phyloP scores from a whole-genome alignment of 768 basidiomycete species.

The Lyophyllum semitale region DNA sequence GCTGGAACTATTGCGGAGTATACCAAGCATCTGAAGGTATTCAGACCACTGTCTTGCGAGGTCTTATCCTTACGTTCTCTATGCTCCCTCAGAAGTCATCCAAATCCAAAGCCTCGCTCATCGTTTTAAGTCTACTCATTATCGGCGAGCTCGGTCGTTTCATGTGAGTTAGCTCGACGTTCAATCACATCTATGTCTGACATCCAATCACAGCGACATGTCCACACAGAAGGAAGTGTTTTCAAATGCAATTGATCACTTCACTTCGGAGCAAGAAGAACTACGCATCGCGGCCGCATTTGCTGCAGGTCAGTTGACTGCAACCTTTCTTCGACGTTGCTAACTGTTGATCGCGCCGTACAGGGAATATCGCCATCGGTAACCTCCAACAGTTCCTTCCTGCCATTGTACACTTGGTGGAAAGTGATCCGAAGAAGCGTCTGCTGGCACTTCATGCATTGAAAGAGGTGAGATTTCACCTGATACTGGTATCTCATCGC shows the following conservation, averaged over 20 bases:
- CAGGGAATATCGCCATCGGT: constrained; percentile 95
- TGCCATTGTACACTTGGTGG: constrained; percentile 74
- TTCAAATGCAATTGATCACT: constrained; percentile 68
- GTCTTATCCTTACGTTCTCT: not conserved
- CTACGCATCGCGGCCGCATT: constrained; percentile 91
- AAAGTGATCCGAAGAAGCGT: constrained; percentile 76
- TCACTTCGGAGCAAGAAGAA: constrained; percentile 81
- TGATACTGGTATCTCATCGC: not conserved
- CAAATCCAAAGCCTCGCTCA: constrained; percentile 64
- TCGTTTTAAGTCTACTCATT: constrained; percentile 83
- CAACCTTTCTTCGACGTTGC: not conserved
- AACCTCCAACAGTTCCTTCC: constrained; percentile 88
- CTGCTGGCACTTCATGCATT: constrained; percentile 88
- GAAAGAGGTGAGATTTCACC: constrained; percentile 69
- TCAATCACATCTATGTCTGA: not conserved
- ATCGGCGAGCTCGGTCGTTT: constrained; percentile 93
- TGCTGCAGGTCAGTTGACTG: constrained; percentile 68
- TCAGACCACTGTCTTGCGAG: not conserved
- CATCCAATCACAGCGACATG: constrained; percentile 72
- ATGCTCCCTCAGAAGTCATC: constrained; percentile 41
- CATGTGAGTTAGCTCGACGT: constrained; percentile 54
- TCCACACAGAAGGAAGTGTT: constrained; percentile 81
- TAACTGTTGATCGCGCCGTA: not conserved
- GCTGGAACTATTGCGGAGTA: constrained; percentile 87
- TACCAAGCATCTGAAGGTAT: constrained; percentile 77